These are phyloP conservation scores for Yarrowia sp. DNA, from an alignment of 805 yeast species.

Conservation along the genomic window DNA sequence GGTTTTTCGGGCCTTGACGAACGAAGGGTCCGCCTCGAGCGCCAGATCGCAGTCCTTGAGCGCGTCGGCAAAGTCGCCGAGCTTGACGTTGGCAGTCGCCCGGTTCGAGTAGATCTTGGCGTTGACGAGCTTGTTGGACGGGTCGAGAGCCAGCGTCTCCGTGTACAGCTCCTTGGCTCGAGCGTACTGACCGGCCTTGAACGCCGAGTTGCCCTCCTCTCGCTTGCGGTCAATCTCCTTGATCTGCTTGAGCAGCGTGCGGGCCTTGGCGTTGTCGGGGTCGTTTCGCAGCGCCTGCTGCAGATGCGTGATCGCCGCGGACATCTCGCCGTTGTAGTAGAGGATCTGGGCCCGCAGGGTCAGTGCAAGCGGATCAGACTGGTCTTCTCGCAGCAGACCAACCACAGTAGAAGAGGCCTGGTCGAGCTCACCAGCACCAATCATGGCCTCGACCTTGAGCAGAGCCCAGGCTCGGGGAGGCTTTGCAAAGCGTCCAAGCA, in stretches of 20 bases:
- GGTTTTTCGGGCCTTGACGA: conserved; percentile 56
- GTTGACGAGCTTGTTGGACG: conserved; percentile 50
- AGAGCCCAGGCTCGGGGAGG: conserved; percentile 41
- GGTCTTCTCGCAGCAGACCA: conserved; percentile 39
- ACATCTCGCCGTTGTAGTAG: conserved; percentile 42
- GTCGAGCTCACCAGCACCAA: conserved; percentile 38
- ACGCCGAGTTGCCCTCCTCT: conserved; percentile 63
- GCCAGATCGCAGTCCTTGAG: conserved; percentile 71
- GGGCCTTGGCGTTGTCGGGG: conserved; percentile 43
- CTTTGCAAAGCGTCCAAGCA: conserved; percentile 39
- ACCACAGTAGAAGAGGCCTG: conserved; percentile 42
- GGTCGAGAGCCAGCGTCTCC: conserved; percentile 66
- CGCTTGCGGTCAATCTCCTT: conserved; percentile 40
- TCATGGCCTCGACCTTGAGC: conserved; percentile 36
- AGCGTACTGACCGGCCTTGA: conserved; percentile 62
- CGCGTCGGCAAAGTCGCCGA: conserved; percentile 77
- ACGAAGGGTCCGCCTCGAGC: conserved; percentile 61
- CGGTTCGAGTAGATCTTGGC: conserved; percentile 68
- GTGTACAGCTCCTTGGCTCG: conserved; percentile 72
- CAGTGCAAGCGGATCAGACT: conserved; percentile 43
- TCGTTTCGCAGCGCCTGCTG: conserved; percentile 44
- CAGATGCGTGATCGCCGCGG: conserved; percentile 42
- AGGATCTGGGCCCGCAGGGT: conserved; percentile 42
- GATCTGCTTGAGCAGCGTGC: conserved; percentile 36
- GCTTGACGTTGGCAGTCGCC: conserved; percentile 79